Evolutionary conservation across 169 alveolate genomes (phyloP), one percentile per base, ranked within the genome.

Genomic region (Plasmodium knowlesi): DNA sequence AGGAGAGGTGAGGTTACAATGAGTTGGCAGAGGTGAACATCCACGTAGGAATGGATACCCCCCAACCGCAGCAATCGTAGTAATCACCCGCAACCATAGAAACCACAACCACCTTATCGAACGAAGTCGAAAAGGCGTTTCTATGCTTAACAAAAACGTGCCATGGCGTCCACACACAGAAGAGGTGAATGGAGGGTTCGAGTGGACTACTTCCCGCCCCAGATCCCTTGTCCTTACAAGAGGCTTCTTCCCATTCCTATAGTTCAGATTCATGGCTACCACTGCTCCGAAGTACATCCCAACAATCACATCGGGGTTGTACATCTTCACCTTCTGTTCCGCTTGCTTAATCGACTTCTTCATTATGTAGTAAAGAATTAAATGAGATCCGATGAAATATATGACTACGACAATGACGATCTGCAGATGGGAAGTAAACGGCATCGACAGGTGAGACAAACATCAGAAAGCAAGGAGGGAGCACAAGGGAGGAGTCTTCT

Each of bases 221-320:
- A 32, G 72, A 39, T 84, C 6, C 16, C 16, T 83, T 83, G 46
- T 50, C 28, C 70, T 83, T 34, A 88, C 94, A 37, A 88, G 72
- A 19, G 94, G 89, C 25, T 88, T 88, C 73, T 88, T 88, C 37
- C 94, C 94, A 39, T 88, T 88, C 82, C 28, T 88, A 34, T 88
- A 88, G 53, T 57, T 88, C 73, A 88, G 94, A 88, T 88, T 88
- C 94, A 88, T 88, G n/a, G 94, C 94, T 5, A 88, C 89, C 41
- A 88, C 94, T 61, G 94, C 94, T 73, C 94, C 94, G 70, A 88
- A 88, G 82, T 88, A 88, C 10, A 76, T 79, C 71, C 94, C 94
- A 73, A 88, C 89, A 53, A 88, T 85, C 70, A 88, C 89, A 67
- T 88, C 94, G 2, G 94, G 94, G 74, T 88, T 61, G 16, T 88